Conservation (phyloP, 1,139 yeast genomes). For the Yamadazyma sp. region DNA sequence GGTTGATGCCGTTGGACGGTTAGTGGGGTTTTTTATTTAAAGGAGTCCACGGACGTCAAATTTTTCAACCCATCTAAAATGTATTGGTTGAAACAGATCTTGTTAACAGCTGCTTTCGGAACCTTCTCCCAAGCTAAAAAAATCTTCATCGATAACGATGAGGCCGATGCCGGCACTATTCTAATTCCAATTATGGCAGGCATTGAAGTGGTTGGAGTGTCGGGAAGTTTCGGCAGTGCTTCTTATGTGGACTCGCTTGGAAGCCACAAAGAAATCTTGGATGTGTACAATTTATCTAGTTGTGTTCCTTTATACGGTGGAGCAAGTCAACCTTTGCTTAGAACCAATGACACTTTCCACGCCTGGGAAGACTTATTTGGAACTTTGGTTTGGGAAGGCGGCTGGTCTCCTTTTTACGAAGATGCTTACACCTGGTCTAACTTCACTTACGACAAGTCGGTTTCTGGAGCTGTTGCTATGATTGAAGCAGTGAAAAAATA, state of each 20-base stretch:
- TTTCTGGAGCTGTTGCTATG: slow-evolving; percentile 36
- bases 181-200: slow-evolving; percentile 38
- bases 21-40: neutral
- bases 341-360: slow-evolving; percentile 39
- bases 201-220: slow-evolving; percentile 36
- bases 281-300: slow-evolving; percentile 28
- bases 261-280: slow-evolving; percentile 23
- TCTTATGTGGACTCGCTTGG: slow-evolving; percentile 38
- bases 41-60: neutral
- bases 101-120: slow-evolving; percentile 2
- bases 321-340: slow-evolving; percentile 34
- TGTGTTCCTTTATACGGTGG: slow-evolving; percentile 41
- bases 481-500: slow-evolving; percentile 34
- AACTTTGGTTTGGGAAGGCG: slow-evolving; percentile 43
- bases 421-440: slow-evolving; percentile 30
- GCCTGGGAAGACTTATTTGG: slow-evolving; percentile 37
- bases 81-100: neutral
- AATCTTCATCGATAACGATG: slow-evolving; percentile 42
- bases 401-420: slow-evolving; percentile 26
- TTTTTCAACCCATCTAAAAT: neutral
- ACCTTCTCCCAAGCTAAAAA: slow-evolving; percentile 17
- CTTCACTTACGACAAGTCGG: slow-evolving; percentile 24
- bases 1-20: neutral
- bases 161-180: slow-evolving; percentile 29
- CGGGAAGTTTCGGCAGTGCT: slow-evolving; percentile 37